phyloP scores from a whole-genome alignment of 2,329 filamentous ascomycete species.

The Fusarium luffae region DNA sequence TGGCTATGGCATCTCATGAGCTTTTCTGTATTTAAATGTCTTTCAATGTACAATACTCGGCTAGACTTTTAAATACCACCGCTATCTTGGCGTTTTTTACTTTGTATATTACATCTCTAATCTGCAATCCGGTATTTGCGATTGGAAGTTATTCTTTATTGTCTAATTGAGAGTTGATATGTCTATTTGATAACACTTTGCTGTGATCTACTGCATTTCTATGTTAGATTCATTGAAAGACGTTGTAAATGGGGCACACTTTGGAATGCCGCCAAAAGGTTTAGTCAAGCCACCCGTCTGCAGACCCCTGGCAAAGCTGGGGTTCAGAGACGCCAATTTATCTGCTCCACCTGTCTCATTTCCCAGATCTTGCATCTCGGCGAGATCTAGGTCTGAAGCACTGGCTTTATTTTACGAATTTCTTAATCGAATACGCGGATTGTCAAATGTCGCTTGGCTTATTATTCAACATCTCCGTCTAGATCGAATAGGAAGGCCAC shows the following conservation, averaged over 20 bases:
- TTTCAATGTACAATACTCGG: conserved; percentile 54
- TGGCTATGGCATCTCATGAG: conserved; percentile 55
- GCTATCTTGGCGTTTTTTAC: conserved; percentile 41
- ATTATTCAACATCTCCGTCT: background rate
- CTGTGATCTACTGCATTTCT: too few relatives aligned
- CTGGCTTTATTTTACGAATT: background rate
- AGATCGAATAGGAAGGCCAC: conserved; percentile 2
- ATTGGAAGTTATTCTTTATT: conserved; percentile 16
- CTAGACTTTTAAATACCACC: conserved; percentile 52
- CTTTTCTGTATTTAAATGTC: conserved; percentile 46
- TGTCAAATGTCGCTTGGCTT: conserved; percentile 21
- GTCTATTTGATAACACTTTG: background rate
- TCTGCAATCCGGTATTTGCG: conserved; percentile 47
- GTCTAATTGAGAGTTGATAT: conserved; percentile 3
- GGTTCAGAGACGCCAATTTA: conserved; percentile 19
- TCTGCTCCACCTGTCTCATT: conserved; percentile 33
- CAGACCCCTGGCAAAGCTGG: conserved; percentile 34
- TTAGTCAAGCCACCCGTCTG: conserved; percentile 18
- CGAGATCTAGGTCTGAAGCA: conserved; percentile 12
- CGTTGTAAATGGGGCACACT: background rate
- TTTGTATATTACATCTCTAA: conserved; percentile 58
- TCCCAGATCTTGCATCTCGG: conserved; percentile 24
- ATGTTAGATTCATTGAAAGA: too few relatives aligned
- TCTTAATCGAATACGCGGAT: conserved; percentile 17
- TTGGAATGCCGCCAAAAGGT: background rate